phyloP scores from a whole-genome alignment of 176 grass and related monocot genomes.

The Secale cereale region DNA sequence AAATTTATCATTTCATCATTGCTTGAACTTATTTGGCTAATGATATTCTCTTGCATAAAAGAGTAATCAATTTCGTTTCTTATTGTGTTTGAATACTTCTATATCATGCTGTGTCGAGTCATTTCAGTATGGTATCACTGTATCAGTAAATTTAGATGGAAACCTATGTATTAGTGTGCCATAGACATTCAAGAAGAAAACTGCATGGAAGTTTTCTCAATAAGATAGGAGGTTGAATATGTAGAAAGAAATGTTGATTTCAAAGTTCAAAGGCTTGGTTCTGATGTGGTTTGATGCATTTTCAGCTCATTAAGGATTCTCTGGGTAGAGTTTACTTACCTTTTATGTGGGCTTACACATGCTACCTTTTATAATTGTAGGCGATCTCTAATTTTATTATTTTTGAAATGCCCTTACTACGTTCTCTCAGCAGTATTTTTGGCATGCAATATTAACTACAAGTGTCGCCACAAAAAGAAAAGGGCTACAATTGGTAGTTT shows the following conservation, averaged over 20 bases:
- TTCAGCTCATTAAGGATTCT: slow-evolving; percentile 8
- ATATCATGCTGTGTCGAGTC: background rate
- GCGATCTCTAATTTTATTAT: background rate
- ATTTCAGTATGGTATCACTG: too few species aligned
- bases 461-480: background rate
- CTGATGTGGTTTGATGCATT: background rate
- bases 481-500: background rate
- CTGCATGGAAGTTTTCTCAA: background rate
- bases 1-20: background rate
- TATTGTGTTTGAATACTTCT: background rate
- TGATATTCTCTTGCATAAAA: background rate
- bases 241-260: background rate
- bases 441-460: background rate
- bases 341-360: background rate
- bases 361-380: background rate
- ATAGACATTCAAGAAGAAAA: background rate
- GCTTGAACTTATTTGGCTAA: background rate
- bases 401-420: background rate
- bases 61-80: background rate
- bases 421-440: background rate
- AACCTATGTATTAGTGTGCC: background rate
- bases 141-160: background rate
- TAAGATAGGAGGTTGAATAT: background rate
- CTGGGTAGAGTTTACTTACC: background rate
- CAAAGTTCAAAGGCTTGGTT: background rate